These are phyloP conservation scores for Brettanomyces naardenensis DNA, from an alignment of 805 yeast genomes.

Conservation along the genomic window DNA sequence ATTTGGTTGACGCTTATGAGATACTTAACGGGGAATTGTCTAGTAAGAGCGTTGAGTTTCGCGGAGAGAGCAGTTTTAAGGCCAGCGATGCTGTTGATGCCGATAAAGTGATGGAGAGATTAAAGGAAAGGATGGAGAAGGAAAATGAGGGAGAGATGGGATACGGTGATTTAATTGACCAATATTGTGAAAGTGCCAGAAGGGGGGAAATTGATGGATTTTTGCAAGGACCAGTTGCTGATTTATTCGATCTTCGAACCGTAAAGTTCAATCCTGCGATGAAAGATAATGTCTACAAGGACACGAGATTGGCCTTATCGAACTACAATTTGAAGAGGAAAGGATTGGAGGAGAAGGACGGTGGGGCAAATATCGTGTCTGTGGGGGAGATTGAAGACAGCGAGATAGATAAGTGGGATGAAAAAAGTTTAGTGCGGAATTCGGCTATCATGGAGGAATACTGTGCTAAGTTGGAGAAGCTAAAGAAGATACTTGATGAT, in stretches of 20 bases:
- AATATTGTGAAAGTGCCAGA: conserved; percentile 4
- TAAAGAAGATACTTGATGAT: conserved; percentile 12
- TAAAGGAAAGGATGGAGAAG: conserved; percentile 2
- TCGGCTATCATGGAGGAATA: conserved; percentile 16
- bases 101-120: conserved; percentile 4
- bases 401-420: conserved; percentile 6
- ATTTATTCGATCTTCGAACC: conserved; percentile 10
- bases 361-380: conserved; percentile 5
- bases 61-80: conserved; percentile 4
- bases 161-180: conserved; percentile 9
- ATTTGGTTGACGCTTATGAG: conserved; percentile 15
- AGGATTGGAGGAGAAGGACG: conserved; percentile 2
- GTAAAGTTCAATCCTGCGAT: conserved; percentile 11
- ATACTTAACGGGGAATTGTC: conserved; percentile 6
- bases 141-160: conserved; percentile 3
- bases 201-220: conserved; percentile 1
- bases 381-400: conserved; percentile 9
- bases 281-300: conserved; percentile 5
- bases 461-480: conserved; percentile 11
- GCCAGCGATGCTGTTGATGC: conserved; percentile 3
- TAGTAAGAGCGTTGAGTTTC: conserved; percentile 3
- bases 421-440: conserved; percentile 8
- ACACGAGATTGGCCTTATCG: conserved; percentile 7
- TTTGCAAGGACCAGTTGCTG: conserved; percentile 6
- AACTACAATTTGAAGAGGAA: conserved; percentile 2